Evolutionary conservation across 345 rosid species (phyloP), one percentile per base, ranked within the genome.

Genomic region (Eucalyptus melliodora): DNA sequence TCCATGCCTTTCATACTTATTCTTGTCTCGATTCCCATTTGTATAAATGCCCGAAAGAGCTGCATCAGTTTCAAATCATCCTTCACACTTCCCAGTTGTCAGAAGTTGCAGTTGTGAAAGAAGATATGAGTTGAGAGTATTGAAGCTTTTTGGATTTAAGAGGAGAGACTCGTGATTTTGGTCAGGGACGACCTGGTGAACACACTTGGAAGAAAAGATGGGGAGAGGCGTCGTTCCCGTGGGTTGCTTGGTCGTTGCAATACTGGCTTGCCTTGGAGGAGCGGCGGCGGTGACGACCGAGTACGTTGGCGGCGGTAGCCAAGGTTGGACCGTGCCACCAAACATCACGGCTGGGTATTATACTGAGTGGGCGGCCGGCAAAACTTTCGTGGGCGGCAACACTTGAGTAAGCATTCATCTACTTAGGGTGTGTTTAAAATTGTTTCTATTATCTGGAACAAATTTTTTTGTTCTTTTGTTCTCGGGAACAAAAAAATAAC

Each of bases 311-410:
- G 87, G 89, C 23, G 87, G 67, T 40, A 60, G 24, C 88, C 3
- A 0, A 47, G 88, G 88, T 26, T 88, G 86, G 86, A 88, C 83
- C 7, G 67, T 14, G 0, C 72, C 77, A 7, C 77, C 15, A 6
- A 87, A 87, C 26, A 11, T 45, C 51, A 53, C 50, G 9, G 5
- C 9, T 19, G 45, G 88, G 65, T 88, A 47, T 44, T 93, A 90
- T 11, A 34, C 53, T 1, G 24, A 65, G 14, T 93, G 94, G 94
- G 89, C 69, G 27, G 19, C 62, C 72, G 50, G 85, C 40, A 88
- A 90, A 72, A 77, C 87, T 21, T 90, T 93, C 6, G 2, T 6
- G n/a, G 65, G 37, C 2, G 92, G 92, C 16, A 89, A 93, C 88
- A 5, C 62, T 16, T 90, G 5, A 88, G 92, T 92, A 89, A 77